These are phyloP conservation scores for Fusarium praegraminearum DNA, from an alignment of 2,329 filamentous ascomycete genomes.

Conservation along the genomic window DNA sequence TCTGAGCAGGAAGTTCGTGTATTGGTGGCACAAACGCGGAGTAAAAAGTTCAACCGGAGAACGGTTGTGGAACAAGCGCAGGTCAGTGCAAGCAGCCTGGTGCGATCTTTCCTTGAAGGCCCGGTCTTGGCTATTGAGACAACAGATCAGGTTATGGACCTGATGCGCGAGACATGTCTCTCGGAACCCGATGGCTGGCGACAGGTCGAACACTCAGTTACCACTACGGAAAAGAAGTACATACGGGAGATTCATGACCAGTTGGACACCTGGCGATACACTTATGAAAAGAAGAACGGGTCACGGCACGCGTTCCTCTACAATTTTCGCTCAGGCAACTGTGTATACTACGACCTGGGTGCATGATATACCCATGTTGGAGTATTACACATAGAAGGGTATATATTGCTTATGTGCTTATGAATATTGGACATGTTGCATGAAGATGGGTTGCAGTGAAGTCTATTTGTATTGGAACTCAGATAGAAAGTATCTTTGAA, in stretches of 20 bases:
- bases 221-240: conserved; percentile 83
- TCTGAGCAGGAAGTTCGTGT: conserved; percentile 82
- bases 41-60: conserved; percentile 91
- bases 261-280: conserved; percentile 71
- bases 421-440: conserved; percentile 4
- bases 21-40: conserved; percentile 83
- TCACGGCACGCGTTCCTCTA: conserved; percentile 86
- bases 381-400: neutral
- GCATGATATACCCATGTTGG: conserved; percentile 42
- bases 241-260: conserved; percentile 84
- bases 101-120: conserved; percentile 78
- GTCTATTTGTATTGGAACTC: neutral
- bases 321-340: conserved; percentile 87
- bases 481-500: conserved; percentile 7
- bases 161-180: conserved; percentile 79
- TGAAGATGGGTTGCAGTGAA: conserved; percentile 1
- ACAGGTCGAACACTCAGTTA: conserved; percentile 80
- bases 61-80: conserved; percentile 86
- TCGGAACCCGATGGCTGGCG: conserved; percentile 88
- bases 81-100: conserved; percentile 68
- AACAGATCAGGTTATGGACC: conserved; percentile 82
- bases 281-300: conserved; percentile 65
- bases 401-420: neutral
- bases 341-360: conserved; percentile 85
- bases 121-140: conserved; percentile 91